These are phyloP conservation scores for Balamuthia mandrillaris DNA, from an alignment of 208 protist genomes.

Conservation along the genomic window DNA sequence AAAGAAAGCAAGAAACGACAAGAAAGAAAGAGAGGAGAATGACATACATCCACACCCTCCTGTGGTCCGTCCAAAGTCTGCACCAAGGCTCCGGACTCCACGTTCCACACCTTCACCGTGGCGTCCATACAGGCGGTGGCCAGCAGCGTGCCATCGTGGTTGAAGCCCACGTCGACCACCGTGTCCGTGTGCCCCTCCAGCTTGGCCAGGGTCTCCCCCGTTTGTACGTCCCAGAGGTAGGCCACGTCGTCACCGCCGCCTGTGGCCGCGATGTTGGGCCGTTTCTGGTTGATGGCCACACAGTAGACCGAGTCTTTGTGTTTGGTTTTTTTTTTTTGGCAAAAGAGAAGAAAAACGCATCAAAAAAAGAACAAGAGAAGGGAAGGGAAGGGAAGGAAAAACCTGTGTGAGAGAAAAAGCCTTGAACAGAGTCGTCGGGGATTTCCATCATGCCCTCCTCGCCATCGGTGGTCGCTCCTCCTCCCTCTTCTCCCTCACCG, in stretches of 20 bases:
- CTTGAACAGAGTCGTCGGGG: constrained; percentile 50
- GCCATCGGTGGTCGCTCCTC: not conserved
- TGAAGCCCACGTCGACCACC: constrained; percentile 63
- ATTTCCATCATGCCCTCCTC: not conserved
- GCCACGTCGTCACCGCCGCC: constrained; percentile 70
- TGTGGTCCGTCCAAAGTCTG: constrained; percentile 72
- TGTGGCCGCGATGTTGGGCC: constrained; percentile 28
- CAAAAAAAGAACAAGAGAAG: not conserved
- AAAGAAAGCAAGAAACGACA: not conserved
- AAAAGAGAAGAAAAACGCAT: not conserved
- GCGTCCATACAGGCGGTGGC: constrained; percentile 72
- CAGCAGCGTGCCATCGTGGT: constrained; percentile 61
- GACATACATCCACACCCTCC: constrained; percentile 4
- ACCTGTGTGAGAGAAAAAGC: constrained; percentile 41
- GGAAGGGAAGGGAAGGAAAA: not conserved
- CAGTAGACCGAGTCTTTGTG: constrained; percentile 64
- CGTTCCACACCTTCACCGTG: constrained; percentile 74
- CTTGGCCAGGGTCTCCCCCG: not conserved
- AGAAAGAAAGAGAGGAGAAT: not conserved
- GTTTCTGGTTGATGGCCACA: constrained; percentile 11
- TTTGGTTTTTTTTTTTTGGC: not conserved
- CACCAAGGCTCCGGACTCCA: constrained; percentile 49
- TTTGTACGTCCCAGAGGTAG: constrained; percentile 59
- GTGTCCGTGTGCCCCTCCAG: constrained; percentile 67
- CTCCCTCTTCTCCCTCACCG: not conserved